Base-by-base conservation (phyloP, 805 yeast genomes). In the Debaryomyces maramus region DNA sequence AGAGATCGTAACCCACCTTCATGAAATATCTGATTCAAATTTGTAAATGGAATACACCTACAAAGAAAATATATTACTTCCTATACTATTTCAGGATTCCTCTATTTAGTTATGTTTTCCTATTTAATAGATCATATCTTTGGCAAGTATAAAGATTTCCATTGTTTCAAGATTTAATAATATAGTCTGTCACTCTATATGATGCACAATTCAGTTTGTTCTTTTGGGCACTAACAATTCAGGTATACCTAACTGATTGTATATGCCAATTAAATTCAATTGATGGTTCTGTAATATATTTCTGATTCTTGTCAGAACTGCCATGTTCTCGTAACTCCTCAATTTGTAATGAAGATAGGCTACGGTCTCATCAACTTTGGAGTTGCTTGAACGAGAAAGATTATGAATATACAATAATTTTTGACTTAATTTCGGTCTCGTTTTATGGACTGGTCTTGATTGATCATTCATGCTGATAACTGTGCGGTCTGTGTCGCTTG, bases 261-360 rank as follows among this genome's bases (percentile, higher is more conserved):
- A 36, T 16, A 36, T 30, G 14, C 34, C 21, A 9, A 24, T 28
- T 21, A 36, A 36, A 20, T 29, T 27, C 21, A 32, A 21, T 21
- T 39, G 42, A 16, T 34, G 37, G 10, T 34, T 33, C 10, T 33
- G 27, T 11, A 39, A 33, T 10, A 39, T 24, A 10, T 22, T 10
- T 15, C 31, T 39, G 11, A 34, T 29, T 27, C 42, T 22, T 7
- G 28, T 26, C 24, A 29, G 22, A 14, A 39, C 23, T 18, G 34
- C 24, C 24, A 39, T 23, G 26, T 30, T 34, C 32, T 41, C 40
- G 26, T 34, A 44, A 11, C 39, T 15, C 13, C 37, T 35, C 22
- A 48, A 30, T 27, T 45, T 45, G 38, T 49, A 51, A 34, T 47
- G 51, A 28, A 59, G 38, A 33, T 56, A 57, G 1, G 58, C 46